Conservation (phyloP, 129 eudicot species). For the Escallonia rubra region DNA sequence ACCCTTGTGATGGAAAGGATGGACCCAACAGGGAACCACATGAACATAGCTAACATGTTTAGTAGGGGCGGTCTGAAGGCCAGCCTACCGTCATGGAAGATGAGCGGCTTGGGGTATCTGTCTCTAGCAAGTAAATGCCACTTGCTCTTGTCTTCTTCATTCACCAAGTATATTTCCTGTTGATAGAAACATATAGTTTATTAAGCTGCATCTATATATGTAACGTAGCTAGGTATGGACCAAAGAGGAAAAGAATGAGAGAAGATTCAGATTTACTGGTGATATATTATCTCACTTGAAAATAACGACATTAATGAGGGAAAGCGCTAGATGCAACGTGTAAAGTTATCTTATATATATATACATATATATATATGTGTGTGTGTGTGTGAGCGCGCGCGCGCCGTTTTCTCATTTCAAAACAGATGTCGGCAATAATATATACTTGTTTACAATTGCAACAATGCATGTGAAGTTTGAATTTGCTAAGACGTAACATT, state of each 20-base stretch:
- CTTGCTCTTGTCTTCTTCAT: constrained; percentile 27
- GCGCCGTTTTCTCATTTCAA: too few species aligned
- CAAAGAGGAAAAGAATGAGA: background rate
- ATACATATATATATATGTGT: too few species aligned
- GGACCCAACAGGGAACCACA: constrained; percentile 62
- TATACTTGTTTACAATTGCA: too few species aligned
- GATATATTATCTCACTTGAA: too few species aligned
- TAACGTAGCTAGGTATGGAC: background rate
- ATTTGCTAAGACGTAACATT: too few species aligned
- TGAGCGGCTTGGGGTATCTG: constrained; percentile 51
- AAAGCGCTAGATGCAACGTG: background rate
- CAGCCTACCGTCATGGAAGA: constrained; percentile 79
- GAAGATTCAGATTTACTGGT: background rate
- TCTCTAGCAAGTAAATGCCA: constrained; percentile 45
- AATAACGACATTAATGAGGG: too few species aligned
- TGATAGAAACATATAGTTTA: background rate
- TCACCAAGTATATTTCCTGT: constrained; percentile 53
- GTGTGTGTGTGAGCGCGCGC: too few species aligned
- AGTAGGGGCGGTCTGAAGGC: constrained; percentile 55
- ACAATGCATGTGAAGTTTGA: too few species aligned
- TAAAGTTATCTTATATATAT: too few species aligned
- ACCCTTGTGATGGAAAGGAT: constrained; percentile 35
- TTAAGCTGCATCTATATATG: background rate
- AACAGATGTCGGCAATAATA: too few species aligned
- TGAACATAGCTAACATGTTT: constrained; percentile 38